Evolutionary conservation across 805 yeast genomes (phyloP).

Genomic region (Ogataea populi-albae): DNA sequence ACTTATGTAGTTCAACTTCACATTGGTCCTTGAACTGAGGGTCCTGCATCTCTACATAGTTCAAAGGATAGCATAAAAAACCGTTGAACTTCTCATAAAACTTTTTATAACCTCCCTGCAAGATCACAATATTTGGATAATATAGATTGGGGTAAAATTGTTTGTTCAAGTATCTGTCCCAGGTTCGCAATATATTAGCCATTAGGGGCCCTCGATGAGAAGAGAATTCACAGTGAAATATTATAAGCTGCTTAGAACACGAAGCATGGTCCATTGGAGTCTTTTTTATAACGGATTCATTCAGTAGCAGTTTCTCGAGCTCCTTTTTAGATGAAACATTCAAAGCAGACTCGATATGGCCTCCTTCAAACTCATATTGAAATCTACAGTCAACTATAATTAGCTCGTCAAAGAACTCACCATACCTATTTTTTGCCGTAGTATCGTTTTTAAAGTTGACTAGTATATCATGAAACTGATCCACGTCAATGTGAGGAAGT

Average conservation of each 20-base stretch:
- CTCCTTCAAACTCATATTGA: constrained; percentile 88
- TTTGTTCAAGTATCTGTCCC: constrained; percentile 73
- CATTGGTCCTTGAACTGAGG: constrained; percentile 45
- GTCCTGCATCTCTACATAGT: constrained; percentile 85
- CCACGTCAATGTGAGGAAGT: constrained; percentile 65
- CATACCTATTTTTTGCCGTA: constrained; percentile 33
- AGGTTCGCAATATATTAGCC: constrained; percentile 80
- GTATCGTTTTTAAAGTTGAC: constrained; percentile 37
- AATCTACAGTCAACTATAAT: constrained; percentile 85
- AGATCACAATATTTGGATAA: constrained; percentile 84
- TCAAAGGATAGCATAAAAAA: constrained; percentile 66
- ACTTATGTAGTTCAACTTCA: constrained; percentile 41
- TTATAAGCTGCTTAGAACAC: constrained; percentile 44
- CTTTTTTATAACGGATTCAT: constrained; percentile 15
- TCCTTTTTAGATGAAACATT: constrained; percentile 71
- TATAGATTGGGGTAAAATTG: constrained; percentile 75
- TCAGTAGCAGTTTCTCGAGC: constrained; percentile 56
- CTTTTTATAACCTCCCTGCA: constrained; percentile 87
- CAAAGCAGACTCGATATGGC: constrained; percentile 82
- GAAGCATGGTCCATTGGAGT: constrained; percentile 25
- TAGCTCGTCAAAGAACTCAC: constrained; percentile 51
- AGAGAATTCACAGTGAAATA: constrained; percentile 95
- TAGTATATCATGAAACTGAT: constrained; percentile 54
- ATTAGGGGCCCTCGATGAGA: constrained; percentile 91
- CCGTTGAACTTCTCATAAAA: constrained; percentile 59